A percentile compares a stretch with the other conserved stretches of the same genome.
Conservation (phyloP, 768 basidiomycete species). For the Coprinopsis cinerea region DNA sequence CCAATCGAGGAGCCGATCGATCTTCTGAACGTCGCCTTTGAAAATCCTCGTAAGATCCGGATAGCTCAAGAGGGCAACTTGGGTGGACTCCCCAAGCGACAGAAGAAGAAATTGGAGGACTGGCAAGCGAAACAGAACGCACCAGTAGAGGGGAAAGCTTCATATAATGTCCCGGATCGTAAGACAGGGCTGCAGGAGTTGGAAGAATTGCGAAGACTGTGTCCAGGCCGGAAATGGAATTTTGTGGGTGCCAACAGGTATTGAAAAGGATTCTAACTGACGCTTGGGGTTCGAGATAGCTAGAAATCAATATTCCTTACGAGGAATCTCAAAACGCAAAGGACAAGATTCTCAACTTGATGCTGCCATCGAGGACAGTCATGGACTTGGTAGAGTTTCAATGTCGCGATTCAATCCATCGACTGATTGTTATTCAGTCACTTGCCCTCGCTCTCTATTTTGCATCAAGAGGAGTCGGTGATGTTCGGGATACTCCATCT, state of each 20-base stretch:
- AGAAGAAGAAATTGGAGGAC: constrained; percentile 14
- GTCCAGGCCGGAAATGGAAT: constrained; percentile 82
- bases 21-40: constrained; percentile 89
- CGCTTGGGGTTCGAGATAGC: constrained; percentile 30
- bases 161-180: constrained; percentile 87
- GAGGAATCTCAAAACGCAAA: constrained; percentile 64
- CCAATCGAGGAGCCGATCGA: constrained; percentile 81
- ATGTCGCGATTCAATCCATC: neutral
- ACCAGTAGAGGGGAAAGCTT: constrained; percentile 10
- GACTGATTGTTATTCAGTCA: constrained; percentile 49
- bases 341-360: constrained; percentile 54
- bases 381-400: constrained; percentile 75
- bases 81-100: constrained; percentile 33
- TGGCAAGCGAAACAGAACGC: constrained; percentile 9
- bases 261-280: neutral
- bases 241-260: constrained; percentile 46
- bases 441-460: constrained; percentile 91
- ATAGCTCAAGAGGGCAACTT: constrained; percentile 41
- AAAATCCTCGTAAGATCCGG: constrained; percentile 80
- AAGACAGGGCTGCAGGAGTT: constrained; percentile 72
- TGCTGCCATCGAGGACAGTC: constrained; percentile 76
- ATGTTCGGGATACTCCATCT: constrained; percentile 33
- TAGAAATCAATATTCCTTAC: constrained; percentile 83
- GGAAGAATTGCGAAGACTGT: constrained; percentile 69
- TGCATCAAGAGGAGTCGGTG: constrained; percentile 76